Conservation (phyloP, 73 alveolate genomes). For the Paramecium sexaurelia region DNA sequence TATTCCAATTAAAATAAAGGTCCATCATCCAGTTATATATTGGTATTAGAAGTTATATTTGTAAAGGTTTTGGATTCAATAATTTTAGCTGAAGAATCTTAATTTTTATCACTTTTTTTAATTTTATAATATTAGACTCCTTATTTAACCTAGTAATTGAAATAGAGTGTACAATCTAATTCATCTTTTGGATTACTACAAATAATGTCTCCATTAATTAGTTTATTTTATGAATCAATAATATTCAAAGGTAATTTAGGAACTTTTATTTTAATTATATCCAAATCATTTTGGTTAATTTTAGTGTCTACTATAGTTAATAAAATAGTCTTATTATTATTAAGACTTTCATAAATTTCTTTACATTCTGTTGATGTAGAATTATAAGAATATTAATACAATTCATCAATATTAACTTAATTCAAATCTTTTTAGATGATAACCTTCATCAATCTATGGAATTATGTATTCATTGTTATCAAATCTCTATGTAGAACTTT, state of each 20-base stretch:
- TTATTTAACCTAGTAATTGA: not conserved
- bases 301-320: not conserved
- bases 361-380: slow-evolving; percentile 7
- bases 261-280: slow-evolving; percentile 1
- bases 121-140: not conserved
- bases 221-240: not conserved
- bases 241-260: slow-evolving; percentile 22
- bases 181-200: not conserved
- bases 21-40: slow-evolving; percentile 18
- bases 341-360: not conserved
- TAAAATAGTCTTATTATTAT: not conserved
- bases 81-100: not conserved
- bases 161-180: slow-evolving; percentile 19
- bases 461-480: not conserved
- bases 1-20: not conserved
- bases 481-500: slow-evolving; percentile 23
- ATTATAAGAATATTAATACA: not conserved
- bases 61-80: not conserved
- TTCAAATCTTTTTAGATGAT: not conserved
- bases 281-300: not conserved
- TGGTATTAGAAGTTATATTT: not conserved
- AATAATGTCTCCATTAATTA: not conserved
- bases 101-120: not conserved
- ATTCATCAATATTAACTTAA: not conserved
- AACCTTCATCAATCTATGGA: not conserved